Evolutionary conservation across 2,329 filamentous ascomycete genomes (phyloP), one percentile per base, ranked within the genome.

Genomic region (Aureobasidium vineae): DNA sequence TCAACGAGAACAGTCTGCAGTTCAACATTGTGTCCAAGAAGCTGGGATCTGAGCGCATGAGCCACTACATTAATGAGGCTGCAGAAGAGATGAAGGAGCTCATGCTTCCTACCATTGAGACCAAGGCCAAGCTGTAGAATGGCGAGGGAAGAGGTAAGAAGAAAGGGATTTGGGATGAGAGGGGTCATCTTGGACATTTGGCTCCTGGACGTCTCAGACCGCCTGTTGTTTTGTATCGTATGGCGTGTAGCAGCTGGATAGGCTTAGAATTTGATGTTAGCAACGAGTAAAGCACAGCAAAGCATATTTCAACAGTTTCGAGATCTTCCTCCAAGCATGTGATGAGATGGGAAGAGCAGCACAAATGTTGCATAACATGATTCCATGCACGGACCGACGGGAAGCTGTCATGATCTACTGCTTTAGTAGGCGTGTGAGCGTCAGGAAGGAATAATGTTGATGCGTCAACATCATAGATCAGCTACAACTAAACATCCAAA

Each of bases 21-120:
- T 98, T 99, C 83, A 99, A 99, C 81, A 88, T 99, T 71, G 93
- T 96, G 70, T 95, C 90, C 77, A 99, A 98, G 85, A 88, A 90
- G 66, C 82, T 97, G 59, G 95, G 94, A 52, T 91, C 90, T 75
- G 88, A 95, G 73, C 89, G 90, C 72, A 97, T 99, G 94, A 95
- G 91, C 79, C 91, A 94, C 84, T 99, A 92, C 80, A 83, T 99
- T 71, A 96, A 92, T 75, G 95, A 99, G 80, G 94, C 95, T 0
- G 95, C 94, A 1, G 85, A 87, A 69, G 95, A 99, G 70, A 87
- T 99, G 77, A 86, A 93, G 70, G 93, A 97, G 72, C 79, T 99
- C 64, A 85, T 99, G 77, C 80, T 91, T 74, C 90, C 91, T 26
- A 92, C 90, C 54, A 79, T 97, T 52, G 88, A 94, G 78, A 77